Evolutionary conservation across 331 rosid species (phyloP).

Genomic region (Saraca asoca): DNA sequence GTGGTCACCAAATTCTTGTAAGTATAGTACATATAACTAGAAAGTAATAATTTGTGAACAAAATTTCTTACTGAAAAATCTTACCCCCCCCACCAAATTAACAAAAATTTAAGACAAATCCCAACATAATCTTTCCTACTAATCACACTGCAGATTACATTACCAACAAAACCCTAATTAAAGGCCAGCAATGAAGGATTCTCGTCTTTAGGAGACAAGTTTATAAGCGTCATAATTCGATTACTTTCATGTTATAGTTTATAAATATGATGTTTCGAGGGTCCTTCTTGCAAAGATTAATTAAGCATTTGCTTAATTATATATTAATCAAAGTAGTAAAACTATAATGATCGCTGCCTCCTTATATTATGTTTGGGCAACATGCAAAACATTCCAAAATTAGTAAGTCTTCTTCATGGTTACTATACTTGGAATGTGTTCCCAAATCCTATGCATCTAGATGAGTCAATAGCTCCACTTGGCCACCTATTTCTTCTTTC

Average conservation of each 20-base stretch:
- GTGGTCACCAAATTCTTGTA: no score
- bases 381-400: constrained; percentile 49
- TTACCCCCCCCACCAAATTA: no score
- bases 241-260: constrained; percentile 38
- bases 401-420: constrained; percentile 35
- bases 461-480: constrained; percentile 63
- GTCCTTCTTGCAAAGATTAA: constrained; percentile 37
- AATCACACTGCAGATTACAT: background rate
- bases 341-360: constrained; percentile 43
- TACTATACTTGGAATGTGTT: constrained; percentile 36
- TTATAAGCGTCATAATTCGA: constrained; percentile 35
- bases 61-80: no score
- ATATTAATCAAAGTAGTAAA: constrained; percentile 49
- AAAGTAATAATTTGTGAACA: no score
- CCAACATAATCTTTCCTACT: background rate
- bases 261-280: constrained; percentile 21
- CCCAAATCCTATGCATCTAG: constrained; percentile 57
- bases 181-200: constrained; percentile 54
- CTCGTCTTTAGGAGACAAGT: constrained; percentile 45
- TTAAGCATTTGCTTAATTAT: constrained; percentile 43
- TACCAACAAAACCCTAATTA: constrained; percentile 56
- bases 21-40: no score
- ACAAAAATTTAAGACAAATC: constrained; percentile 12
- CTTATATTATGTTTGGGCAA: constrained; percentile 45
- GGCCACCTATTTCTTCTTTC: constrained; percentile 40